Evolutionary conservation across 768 basidiomycete species (phyloP).

Genomic region (Boletus vinaceobasis): DNA sequence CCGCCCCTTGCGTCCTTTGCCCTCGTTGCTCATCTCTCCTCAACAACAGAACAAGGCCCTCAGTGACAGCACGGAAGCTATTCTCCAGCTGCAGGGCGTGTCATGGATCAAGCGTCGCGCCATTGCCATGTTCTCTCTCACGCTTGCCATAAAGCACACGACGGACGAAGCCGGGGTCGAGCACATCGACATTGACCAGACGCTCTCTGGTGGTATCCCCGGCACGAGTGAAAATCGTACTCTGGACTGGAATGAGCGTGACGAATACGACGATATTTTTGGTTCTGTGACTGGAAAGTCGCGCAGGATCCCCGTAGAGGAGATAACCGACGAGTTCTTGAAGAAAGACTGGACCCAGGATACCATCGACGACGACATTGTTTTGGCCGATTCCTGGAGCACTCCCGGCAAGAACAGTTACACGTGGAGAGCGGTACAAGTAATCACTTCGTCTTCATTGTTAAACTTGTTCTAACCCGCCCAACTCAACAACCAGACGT

Average conservation of each 20-base stretch:
- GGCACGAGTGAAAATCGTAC: constrained; percentile 54
- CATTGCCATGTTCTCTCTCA: constrained; percentile 55
- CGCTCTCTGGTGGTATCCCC: constrained; percentile 57
- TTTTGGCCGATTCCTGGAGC: constrained; percentile 46
- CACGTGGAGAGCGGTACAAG: constrained; percentile 66
- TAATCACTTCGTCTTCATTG: constrained; percentile 22
- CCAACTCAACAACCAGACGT: constrained; percentile 33
- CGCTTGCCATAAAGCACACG: constrained; percentile 61
- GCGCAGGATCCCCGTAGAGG: constrained; percentile 46
- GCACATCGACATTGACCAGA: constrained; percentile 65
- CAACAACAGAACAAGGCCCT: constrained; percentile 60
- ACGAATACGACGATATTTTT: constrained; percentile 59
- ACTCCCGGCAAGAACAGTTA: constrained; percentile 57
- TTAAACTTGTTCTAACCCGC: neutral
- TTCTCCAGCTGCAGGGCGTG: constrained; percentile 69
- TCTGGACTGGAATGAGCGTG: constrained; percentile 53
- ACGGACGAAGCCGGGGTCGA: constrained; percentile 58
- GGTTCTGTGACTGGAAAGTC: constrained; percentile 55
- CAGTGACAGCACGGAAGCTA: constrained; percentile 58
- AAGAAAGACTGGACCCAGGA: constrained; percentile 43
- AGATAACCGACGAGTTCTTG: constrained; percentile 43
- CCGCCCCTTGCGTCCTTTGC: neutral
- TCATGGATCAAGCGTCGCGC: constrained; percentile 67
- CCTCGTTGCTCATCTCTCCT: constrained; percentile 1
- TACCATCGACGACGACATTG: constrained; percentile 32